Evolutionary conservation across 352 stramenopile genomes (phyloP), one percentile per base, ranked within the genome.

Genomic region (Pythium volutum): DNA sequence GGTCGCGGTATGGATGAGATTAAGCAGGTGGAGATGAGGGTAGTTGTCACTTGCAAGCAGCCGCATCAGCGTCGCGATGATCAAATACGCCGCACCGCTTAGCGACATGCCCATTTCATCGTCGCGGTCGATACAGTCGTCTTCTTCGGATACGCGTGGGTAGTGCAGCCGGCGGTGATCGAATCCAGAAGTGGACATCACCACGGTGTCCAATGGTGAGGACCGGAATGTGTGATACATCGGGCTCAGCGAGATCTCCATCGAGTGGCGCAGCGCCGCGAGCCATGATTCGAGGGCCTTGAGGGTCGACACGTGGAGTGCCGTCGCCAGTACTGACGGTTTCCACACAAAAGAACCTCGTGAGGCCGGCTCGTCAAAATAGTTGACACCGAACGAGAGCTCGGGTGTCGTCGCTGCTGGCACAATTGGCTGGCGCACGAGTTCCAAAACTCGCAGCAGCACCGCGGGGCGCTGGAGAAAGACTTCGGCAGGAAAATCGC

Each of bases 401-500:
- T 67, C 41, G 1, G 48, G 50, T 3, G 27, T 64, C 8, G 59
- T 45, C 8, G 49, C 69, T 34, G 51, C 45, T 7, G 69, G 59
- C 3, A 91, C 62, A 46, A 94, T 59, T 11, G 85, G 85, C 59
- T 88, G 69, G 45, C 84, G 76, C 1, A 84, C 64, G 22, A 94
- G 71, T 51, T 89, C 77, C 10, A 91, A 34, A 31, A 94, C 52
- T 36, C 84, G 78, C 48, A 88, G 67, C 1, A 92, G 18, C 16
- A 88, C 67, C 8, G 67, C 59, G 0, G 82, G 85, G 8, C 78
- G 73, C 45, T 90, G 75, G 9, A 94, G 70, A 55, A 94, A 90
- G 25, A 91, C 49, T 60, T 90, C 72, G 0, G 75, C 62, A 0
- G 85, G 85, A 53, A 91, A 92, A 53, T 88, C 74, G 5, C 81